These are phyloP conservation scores for Amauroascus verrucosus DNA, from an alignment of 2,329 filamentous ascomycete species.

Conservation along the genomic window DNA sequence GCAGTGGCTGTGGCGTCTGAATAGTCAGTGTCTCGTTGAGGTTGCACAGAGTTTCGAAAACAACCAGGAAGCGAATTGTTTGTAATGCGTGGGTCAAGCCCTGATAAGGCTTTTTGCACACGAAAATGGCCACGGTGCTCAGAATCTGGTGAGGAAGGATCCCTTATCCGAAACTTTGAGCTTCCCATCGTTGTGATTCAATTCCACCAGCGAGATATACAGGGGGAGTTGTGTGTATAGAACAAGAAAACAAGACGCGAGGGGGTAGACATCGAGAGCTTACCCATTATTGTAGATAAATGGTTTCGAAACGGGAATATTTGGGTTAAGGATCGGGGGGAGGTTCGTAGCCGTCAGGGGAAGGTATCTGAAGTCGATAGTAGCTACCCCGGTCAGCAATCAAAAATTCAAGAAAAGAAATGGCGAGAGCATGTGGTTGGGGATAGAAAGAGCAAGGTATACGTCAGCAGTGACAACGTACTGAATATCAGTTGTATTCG, in stretches of 20 bases:
- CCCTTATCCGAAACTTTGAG: constrained; percentile 2
- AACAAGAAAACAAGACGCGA: neutral
- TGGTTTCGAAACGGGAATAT: constrained; percentile 11
- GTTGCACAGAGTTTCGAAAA: constrained; percentile 12
- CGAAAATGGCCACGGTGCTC: neutral
- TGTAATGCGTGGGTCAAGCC: neutral
- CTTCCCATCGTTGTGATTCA: neutral
- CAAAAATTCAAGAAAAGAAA: neutral
- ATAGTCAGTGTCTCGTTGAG: constrained; percentile 8
- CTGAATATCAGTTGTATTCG: neutral
- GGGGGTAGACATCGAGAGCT: constrained; percentile 17
- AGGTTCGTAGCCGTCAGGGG: neutral
- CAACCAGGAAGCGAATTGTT: constrained; percentile 7
- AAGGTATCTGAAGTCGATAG: neutral
- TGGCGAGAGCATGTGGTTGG: neutral
- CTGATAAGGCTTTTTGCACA: neutral
- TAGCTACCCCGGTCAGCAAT: neutral
- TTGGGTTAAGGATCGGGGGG: constrained; percentile 16
- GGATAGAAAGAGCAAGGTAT: neutral
- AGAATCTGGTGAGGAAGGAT: constrained; percentile 1
- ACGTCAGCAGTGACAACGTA: neutral
- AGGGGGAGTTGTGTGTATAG: neutral
- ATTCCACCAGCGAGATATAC: neutral
- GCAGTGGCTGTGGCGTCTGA: constrained; percentile 21
- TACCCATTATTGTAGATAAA: constrained; percentile 30